Percentiles rank a stretch among this genome's conserved stretches.
These are phyloP conservation scores for Coemansia sp. DNA, from an alignment of 192 early-diverging fungal genomes.

Conservation along the genomic window DNA sequence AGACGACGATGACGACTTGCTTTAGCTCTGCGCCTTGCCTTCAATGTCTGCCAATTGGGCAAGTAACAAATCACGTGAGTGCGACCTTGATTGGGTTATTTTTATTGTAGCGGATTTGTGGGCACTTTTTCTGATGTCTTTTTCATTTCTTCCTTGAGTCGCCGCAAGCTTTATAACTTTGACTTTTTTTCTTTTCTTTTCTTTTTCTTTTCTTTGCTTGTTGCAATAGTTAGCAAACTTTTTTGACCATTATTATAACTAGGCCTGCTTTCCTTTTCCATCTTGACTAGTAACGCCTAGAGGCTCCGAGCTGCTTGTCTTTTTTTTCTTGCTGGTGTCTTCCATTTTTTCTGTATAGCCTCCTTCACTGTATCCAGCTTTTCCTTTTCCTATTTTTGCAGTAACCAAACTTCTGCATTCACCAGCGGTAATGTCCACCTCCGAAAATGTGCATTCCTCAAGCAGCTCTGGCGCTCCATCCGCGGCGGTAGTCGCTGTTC, in stretches of 20 bases:
- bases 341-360: conserved; percentile 8
- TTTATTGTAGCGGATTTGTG: not conserved
- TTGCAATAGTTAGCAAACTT: not conserved
- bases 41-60: not conserved
- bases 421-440: conserved; percentile 20
- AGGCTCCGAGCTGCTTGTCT: conserved; percentile 1
- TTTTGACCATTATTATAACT: not conserved
- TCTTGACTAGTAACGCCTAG: not conserved
- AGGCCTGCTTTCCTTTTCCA: not conserved
- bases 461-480: conserved; percentile 10
- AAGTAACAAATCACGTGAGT: not conserved
- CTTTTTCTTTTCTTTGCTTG: conserved; percentile 1
- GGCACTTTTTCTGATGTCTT: not conserved
- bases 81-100: not conserved
- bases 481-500: not conserved
- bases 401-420: conserved; percentile 1
- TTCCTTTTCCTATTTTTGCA: not conserved
- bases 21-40: conserved; percentile 10
- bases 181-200: not conserved
- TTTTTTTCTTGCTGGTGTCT: not conserved
- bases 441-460: conserved; percentile 10
- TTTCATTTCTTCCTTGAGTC: not conserved
- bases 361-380: too few species aligned
- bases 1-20: conserved; percentile 40
- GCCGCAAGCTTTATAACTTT: not conserved